Evolutionary conservation across 306 rosid species (phyloP).

Genomic region (Prunus kanzakura): DNA sequence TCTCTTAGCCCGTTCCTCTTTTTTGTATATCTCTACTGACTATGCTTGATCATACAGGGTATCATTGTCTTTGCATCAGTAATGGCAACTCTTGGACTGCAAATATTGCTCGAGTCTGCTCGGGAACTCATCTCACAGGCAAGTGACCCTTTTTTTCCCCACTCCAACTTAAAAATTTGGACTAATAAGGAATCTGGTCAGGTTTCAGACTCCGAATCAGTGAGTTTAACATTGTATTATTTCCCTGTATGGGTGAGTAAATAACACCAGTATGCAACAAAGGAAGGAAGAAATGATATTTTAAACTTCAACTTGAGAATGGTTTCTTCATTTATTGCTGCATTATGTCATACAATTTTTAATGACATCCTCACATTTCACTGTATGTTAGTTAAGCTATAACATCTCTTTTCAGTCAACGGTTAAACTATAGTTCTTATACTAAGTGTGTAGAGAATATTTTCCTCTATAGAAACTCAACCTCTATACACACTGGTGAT

Average conservation of each 20-base stretch:
- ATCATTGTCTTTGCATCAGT: constrained; percentile 87
- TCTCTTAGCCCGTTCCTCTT: neutral
- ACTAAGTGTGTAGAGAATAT: neutral
- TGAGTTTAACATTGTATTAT: neutral
- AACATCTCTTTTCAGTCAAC: too few relatives aligned
- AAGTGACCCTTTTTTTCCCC: neutral
- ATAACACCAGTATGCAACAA: too few relatives aligned
- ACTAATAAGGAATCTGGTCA: neutral
- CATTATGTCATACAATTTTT: neutral
- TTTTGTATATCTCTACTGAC: constrained; percentile 9
- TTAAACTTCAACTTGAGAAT: neutral
- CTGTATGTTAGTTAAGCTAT: neutral
- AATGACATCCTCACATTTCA: neutral
- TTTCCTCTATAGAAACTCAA: neutral
- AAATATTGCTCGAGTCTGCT: constrained; percentile 68
- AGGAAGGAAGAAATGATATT: neutral
- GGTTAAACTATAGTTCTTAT: neutral
- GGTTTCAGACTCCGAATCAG: neutral
- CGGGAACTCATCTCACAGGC: constrained; percentile 45
- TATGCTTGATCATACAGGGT: constrained; percentile 49
- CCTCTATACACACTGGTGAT: neutral
- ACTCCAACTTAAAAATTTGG: constrained; percentile 4
- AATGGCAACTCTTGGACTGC: constrained; percentile 81
- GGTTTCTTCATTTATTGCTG: neutral
- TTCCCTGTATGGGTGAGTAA: too few relatives aligned